Percentiles rank a stretch among this genome's conserved stretches.
Conservation (phyloP, 305 asterid species). For the Fraxinus paxiana region DNA sequence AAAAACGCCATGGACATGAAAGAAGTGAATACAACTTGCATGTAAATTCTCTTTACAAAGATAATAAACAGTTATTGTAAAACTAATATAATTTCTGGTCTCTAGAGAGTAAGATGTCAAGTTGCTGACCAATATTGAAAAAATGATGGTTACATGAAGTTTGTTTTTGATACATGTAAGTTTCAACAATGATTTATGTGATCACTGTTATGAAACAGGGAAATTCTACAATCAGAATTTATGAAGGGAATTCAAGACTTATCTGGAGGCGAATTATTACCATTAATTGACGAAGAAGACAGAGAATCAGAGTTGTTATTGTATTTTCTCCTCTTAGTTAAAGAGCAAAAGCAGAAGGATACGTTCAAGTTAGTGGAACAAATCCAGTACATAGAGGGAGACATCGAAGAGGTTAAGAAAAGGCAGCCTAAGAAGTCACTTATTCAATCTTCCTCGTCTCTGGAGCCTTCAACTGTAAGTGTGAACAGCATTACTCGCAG, state of each 20-base stretch:
- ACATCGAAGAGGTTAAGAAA: slow-evolving; percentile 69
- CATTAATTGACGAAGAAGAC: slow-evolving; percentile 57
- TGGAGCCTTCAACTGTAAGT: slow-evolving; percentile 24
- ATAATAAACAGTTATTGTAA: background rate
- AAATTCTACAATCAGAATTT: slow-evolving; percentile 43
- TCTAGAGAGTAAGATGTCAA: background rate
- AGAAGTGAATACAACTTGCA: background rate
- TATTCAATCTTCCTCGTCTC: slow-evolving; percentile 29
- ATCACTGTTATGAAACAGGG: slow-evolving; percentile 50
- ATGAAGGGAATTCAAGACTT: slow-evolving; percentile 19
- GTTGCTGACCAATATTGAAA: slow-evolving; percentile 5
- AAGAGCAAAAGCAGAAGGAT: slow-evolving; percentile 64
- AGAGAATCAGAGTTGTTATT: slow-evolving; percentile 63
- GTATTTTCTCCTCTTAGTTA: slow-evolving; percentile 58
- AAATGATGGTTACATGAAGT: slow-evolving; percentile 1
- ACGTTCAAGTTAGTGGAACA: slow-evolving; percentile 60
- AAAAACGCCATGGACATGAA: background rate
- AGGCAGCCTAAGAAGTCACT: slow-evolving; percentile 43
- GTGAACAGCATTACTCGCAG: background rate
- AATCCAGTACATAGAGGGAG: slow-evolving; percentile 68
- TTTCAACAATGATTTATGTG: slow-evolving; percentile 23
- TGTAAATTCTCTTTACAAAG: background rate
- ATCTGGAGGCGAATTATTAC: slow-evolving; percentile 41
- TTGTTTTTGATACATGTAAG: background rate
- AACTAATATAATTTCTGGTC: background rate